These are phyloP conservation scores for Botrytis fragariae DNA, from an alignment of 2,329 filamentous ascomycete species.

Conservation along the genomic window DNA sequence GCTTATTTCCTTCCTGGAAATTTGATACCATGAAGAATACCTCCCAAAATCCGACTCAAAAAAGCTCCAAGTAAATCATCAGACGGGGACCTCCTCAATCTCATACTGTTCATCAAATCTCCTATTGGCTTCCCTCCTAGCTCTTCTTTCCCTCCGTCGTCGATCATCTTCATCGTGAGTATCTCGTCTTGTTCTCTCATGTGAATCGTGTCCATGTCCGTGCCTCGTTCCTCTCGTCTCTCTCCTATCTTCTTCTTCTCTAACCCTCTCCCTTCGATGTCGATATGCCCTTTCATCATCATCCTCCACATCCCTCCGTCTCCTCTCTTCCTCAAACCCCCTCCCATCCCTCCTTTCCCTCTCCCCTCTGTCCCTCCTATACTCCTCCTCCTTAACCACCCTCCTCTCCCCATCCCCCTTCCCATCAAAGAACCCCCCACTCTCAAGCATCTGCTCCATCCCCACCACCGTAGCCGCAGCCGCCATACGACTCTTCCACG, in stretches of 20 bases:
- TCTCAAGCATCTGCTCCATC: slow-evolving; percentile 44
- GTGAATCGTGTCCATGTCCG: not conserved
- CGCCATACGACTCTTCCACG: slow-evolving; percentile 11
- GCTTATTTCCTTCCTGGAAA: not conserved
- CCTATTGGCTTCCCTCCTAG: not conserved
- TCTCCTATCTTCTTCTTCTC: not conserved
- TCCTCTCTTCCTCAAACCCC: slow-evolving; percentile 59
- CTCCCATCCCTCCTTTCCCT: slow-evolving; percentile 48
- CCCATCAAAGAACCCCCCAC: slow-evolving; percentile 55
- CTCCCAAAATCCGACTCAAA: not conserved
- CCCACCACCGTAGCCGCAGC: slow-evolving; percentile 16
- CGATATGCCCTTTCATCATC: slow-evolving; percentile 3
- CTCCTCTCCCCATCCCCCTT: slow-evolving; percentile 60
- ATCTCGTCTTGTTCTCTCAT: not conserved
- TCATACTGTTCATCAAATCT: slow-evolving; percentile 11
- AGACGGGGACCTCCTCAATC: not conserved
- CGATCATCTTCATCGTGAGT: not conserved
- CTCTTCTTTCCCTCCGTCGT: not conserved
- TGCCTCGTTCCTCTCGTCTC: not conserved
- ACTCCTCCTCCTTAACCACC: slow-evolving; percentile 31
- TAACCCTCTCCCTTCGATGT: not conserved
- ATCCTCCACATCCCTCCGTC: no score
- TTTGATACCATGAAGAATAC: not conserved
- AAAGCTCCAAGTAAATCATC: not conserved
- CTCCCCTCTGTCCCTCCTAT: slow-evolving; percentile 33